Evolutionary conservation across 129 eudicot species (phyloP), one percentile per base, ranked within the genome.

Genomic region (Lactuca saligna): DNA sequence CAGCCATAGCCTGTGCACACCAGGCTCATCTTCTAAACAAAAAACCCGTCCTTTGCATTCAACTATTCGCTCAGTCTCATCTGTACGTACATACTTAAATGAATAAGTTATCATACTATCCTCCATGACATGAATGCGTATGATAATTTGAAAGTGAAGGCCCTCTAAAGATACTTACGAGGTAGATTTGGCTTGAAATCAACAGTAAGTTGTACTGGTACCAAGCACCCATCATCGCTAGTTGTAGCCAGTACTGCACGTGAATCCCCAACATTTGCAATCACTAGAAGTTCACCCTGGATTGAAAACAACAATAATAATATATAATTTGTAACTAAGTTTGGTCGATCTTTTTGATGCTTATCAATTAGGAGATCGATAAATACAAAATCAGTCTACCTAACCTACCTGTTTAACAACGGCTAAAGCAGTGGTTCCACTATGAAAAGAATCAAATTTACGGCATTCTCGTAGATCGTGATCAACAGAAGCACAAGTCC

Each of bases 161-260:
- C 49, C 65, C 59, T n/a, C 2, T 13, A 17, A 38, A 35, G 64
- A 71, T 60, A 70, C 97, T 84, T 67, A 88, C 96, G 71, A 67
- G 97, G 96, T 64, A 88, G 39, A 80, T 86, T 84, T 20, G 97
- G 97, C 82, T 91, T 91, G 78, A 86, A 91, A 73, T 91, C 97
- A 2, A 82, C 63, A 2, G 93, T 91, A 54, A 91, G 90, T 68
- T 82, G 96, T 32, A 87, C 75, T 2, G 97, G 72, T 32, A 73
- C 74, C 79, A 88, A 66, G 70, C 77, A 66, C 31, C 93, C 96
- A 75, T 83, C 79, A 13, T 87, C 85, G 12, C 81, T 70, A 56
- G 85, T 73, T 46, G 90, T 91, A 33, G 72, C 97, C 58, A 91
- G 41, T 58, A 91, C 86, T 42, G 90, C 97, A 25, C 97, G 93